phyloP scores from a whole-genome alignment of 2,329 filamentous ascomycete genomes.

The Phialophora chinensis region DNA sequence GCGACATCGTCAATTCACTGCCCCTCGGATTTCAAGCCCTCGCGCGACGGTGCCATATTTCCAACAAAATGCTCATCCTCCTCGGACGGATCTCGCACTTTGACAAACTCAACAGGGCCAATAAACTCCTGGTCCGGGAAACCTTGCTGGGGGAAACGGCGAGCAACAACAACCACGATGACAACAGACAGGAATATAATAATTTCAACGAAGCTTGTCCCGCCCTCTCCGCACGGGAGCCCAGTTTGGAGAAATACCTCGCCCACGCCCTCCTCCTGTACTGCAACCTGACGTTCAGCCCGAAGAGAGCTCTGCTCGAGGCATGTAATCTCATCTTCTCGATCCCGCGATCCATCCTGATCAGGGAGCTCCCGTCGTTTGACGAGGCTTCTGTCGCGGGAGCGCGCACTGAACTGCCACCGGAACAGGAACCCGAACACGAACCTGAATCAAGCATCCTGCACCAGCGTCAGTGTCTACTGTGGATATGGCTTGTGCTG shows the following conservation, averaged over 20 bases:
- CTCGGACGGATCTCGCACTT: conserved; percentile 7
- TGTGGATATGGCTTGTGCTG: conserved; percentile 13
- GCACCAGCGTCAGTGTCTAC: not conserved
- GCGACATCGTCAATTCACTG: not conserved
- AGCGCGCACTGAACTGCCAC: not conserved
- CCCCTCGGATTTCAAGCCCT: conserved; percentile 6
- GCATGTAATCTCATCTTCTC: conserved; percentile 2
- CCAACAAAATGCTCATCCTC: conserved; percentile 8
- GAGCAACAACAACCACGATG: not conserved
- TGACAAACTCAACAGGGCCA: not conserved
- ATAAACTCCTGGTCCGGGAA: not conserved
- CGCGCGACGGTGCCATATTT: not conserved
- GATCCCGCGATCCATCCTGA: not conserved
- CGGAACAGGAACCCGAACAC: too few relatives aligned
- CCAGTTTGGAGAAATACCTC: conserved; percentile 5
- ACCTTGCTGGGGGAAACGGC: not conserved
- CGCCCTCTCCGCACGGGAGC: not conserved
- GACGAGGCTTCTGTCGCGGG: not conserved
- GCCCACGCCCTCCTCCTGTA: not conserved
- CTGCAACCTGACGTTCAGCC: conserved; percentile 6
- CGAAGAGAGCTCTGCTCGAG: not conserved
- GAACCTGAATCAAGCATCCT: too few relatives aligned
- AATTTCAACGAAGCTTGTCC: conserved; percentile 12
- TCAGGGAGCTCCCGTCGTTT: not conserved
- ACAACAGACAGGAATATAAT: not conserved